These are phyloP conservation scores for Talaromyces albobiverticillius DNA, from an alignment of 2,329 filamentous ascomycete genomes.

Conservation along the genomic window DNA sequence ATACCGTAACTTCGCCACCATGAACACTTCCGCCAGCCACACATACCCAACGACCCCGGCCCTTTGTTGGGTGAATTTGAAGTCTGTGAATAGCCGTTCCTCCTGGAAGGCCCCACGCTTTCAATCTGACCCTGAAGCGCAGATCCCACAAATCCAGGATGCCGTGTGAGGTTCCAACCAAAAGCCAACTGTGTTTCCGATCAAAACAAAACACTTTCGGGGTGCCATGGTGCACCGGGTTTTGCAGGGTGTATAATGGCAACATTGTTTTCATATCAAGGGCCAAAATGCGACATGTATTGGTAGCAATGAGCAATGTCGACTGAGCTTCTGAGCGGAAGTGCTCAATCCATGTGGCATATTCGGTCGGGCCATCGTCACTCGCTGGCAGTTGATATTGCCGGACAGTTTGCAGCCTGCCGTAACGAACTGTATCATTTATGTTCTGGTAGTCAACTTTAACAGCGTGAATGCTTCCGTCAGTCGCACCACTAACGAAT, in stretches of 20 bases:
- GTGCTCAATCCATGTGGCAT: slow-evolving; percentile 88
- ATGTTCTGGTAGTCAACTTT: slow-evolving; percentile 68
- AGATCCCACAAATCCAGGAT: slow-evolving; percentile 94
- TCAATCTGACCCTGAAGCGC: slow-evolving; percentile 84
- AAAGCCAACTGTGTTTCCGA: slow-evolving; percentile 80
- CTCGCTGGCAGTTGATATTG: slow-evolving; percentile 66
- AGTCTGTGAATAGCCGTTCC: slow-evolving; percentile 78
- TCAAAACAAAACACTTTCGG: slow-evolving; percentile 91
- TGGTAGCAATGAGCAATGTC: slow-evolving; percentile 82
- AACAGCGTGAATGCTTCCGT: slow-evolving; percentile 87
- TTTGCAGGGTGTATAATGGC: slow-evolving; percentile 74
- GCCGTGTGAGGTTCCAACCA: slow-evolving; percentile 88
- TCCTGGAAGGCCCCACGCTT: slow-evolving; percentile 82
- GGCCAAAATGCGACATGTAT: slow-evolving; percentile 75
- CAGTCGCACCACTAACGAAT: slow-evolving; percentile 84
- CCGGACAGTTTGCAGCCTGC: slow-evolving; percentile 71
- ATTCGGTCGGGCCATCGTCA: slow-evolving; percentile 55
- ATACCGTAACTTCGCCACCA: slow-evolving; percentile 81
- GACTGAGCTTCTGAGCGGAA: slow-evolving; percentile 79
- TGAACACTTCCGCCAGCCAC: slow-evolving; percentile 83
- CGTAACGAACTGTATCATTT: slow-evolving; percentile 66
- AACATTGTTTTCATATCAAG: slow-evolving; percentile 86
- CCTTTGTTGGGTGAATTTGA: slow-evolving; percentile 72
- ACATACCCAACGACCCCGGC: slow-evolving; percentile 79
- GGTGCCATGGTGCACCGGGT: slow-evolving; percentile 86